Evolutionary conservation across 441 rosid species (phyloP).

Genomic region (Adansonia rubrostipa): DNA sequence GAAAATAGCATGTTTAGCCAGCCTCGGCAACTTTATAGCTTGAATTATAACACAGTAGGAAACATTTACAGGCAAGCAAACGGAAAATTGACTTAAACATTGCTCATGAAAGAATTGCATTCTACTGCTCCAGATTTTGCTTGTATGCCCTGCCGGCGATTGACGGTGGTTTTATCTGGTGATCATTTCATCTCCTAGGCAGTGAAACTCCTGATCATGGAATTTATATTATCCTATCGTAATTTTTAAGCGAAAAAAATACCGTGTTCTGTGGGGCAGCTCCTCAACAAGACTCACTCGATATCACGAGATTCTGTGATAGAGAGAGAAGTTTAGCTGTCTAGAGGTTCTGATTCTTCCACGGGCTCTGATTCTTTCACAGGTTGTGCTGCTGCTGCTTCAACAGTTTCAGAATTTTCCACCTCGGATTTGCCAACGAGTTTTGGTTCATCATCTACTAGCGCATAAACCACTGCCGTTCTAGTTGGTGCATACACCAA

Average conservation of each 20-base stretch:
- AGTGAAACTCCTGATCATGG: not conserved
- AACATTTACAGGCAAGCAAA: constrained; percentile 32
- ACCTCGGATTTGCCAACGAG: constrained; percentile 23
- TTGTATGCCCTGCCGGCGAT: not conserved
- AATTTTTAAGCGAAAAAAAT: constrained; percentile 2
- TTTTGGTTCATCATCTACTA: constrained; percentile 50
- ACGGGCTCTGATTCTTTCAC: not conserved
- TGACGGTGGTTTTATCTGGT: not conserved
- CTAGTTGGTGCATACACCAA: constrained; percentile 83
- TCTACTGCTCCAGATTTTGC: constrained; percentile 17
- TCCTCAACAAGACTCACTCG: constrained; percentile 4
- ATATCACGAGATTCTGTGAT: constrained; percentile 4
- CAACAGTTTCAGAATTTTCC: not conserved
- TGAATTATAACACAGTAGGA: not conserved
- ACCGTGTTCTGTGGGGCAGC: constrained; percentile 12
- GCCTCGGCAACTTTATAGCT: constrained; percentile 8
- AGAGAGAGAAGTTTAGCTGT: constrained; percentile 13
- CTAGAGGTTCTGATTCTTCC: constrained; percentile 4
- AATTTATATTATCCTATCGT: not conserved
- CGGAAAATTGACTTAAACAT: not conserved
- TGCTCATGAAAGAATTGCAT: not conserved
- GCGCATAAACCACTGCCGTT: constrained; percentile 86
- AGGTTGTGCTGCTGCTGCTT: not conserved
- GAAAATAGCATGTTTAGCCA: not conserved
- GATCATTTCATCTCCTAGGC: constrained; percentile 6